Conservation (phyloP, 805 yeast genomes). For the Ogataea degrootiae region DNA sequence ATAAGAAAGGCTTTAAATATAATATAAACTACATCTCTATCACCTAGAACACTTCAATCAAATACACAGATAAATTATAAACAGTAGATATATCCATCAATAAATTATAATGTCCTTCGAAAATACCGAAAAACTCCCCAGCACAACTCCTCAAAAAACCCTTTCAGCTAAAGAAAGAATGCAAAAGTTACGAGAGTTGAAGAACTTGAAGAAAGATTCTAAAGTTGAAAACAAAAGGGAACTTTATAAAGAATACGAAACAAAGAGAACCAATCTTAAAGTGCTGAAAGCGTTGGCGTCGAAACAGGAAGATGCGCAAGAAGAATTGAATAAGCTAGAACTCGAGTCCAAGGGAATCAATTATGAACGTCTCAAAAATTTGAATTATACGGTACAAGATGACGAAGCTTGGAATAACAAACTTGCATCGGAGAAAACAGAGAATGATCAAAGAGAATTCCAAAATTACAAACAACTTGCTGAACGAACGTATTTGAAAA, state of each 20-base stretch:
- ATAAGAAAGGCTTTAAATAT: too few species aligned
- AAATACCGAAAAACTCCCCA: too few species aligned
- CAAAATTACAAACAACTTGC: constrained; percentile 54
- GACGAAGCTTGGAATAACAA: constrained; percentile 57
- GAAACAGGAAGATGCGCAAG: constrained; percentile 33
- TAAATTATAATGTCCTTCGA: too few species aligned
- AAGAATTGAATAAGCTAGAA: constrained; percentile 34
- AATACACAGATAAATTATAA: too few species aligned
- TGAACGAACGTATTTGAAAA: constrained; percentile 53
- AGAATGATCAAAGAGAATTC: constrained; percentile 34
- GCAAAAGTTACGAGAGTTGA: constrained; percentile 23
- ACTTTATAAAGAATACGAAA: constrained; percentile 31
- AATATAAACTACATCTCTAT: too few species aligned
- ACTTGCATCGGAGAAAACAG: constrained; percentile 25
- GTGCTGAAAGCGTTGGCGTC: constrained; percentile 27
- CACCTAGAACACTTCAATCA: too few species aligned
- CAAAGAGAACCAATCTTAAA: constrained; percentile 19
- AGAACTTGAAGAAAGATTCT: constrained; percentile 25
- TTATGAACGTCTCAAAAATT: constrained; percentile 38
- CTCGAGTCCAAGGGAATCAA: constrained; percentile 35
- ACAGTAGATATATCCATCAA: too few species aligned
- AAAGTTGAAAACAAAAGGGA: constrained; percentile 31
- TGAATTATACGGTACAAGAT: constrained; percentile 61
- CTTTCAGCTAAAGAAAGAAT: constrained; percentile 14
- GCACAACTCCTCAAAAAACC: too few species aligned